Evolutionary conservation across 2,329 filamentous ascomycete species (phyloP), one percentile per base, ranked within the genome.

Genomic region (Monosporascus cannonballus): DNA sequence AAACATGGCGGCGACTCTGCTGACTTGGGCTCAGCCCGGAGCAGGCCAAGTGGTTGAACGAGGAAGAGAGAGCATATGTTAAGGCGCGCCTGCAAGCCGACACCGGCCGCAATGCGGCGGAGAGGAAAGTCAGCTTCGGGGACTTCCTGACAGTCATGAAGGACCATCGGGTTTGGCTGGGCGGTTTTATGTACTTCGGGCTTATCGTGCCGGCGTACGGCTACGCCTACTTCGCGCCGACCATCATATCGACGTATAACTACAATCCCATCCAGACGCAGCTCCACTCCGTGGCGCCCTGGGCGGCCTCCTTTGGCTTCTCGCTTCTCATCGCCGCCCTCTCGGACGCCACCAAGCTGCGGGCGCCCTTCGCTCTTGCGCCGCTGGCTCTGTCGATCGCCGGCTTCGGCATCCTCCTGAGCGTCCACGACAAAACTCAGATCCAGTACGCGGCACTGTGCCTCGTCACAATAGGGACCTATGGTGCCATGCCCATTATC

Each of bases 401-500:
- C 0, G 92, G 90, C 2, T 93, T 96, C 59, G 82, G 74, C 3
- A 89, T 93, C 55, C 77, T 96, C 7, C 73, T 95, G 48, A 73
- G 75, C 11, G 81, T 93, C 5, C 87, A 93, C 67, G 71, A 87
- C 64, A 80, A 90, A 66, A 74, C 73, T 0, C 57, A 78, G 14
- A 71, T 89, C 6, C 80, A 94, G 67, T 96, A 96, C 63, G 87
- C 76, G 0, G 89, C 87, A 0, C 78, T 96, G 0, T 96, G 95
- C 74, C 74, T 96, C 34, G 83, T 95, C 48, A 86, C 89, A 2
- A 85, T 85, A 73, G 90, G 90, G 48, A 80, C 82, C 0, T 96
- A 95, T 71, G 85, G 84, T 1, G 89, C 91, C n/a, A 92, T 96
- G 87, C 91, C 93, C 0, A 85, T 96, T 30, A 83, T 91, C 44